phyloP scores from a whole-genome alignment of 495 filamentous ascomycete species.

The Lasiosphaeria miniovina region DNA sequence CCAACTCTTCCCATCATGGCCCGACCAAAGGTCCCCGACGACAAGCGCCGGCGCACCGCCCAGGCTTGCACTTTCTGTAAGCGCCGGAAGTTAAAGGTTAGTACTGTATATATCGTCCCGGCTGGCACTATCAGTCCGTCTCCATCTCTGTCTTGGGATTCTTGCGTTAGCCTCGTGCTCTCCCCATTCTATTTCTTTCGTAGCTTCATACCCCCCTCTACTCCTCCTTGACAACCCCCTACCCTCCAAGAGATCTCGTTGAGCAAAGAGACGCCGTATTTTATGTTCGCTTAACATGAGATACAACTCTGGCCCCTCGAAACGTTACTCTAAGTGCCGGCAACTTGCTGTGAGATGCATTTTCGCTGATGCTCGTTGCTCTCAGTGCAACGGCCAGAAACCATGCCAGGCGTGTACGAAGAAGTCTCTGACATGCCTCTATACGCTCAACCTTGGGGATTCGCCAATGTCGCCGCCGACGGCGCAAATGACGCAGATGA shows the following conservation, averaged over 20 bases:
- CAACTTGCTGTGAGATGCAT: neutral
- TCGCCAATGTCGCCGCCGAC: slow-evolving; percentile 18
- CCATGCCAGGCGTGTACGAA: slow-evolving; percentile 67
- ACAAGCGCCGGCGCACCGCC: slow-evolving; percentile 61
- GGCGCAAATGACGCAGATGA: too few species aligned
- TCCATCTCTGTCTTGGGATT: slow-evolving; percentile 13
- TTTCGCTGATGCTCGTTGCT: slow-evolving; percentile 20
- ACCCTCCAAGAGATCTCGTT: too few species aligned
- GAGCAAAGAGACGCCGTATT: too few species aligned
- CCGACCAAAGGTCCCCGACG: slow-evolving; percentile 60
- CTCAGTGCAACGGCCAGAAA: slow-evolving; percentile 64
- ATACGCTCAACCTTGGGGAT: slow-evolving; percentile 32
- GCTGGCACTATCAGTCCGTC: slow-evolving; percentile 7
- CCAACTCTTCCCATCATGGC: slow-evolving; percentile 47
- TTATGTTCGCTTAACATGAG: neutral
- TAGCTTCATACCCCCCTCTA: too few species aligned
- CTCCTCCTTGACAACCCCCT: too few species aligned
- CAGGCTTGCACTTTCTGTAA: slow-evolving; percentile 77
- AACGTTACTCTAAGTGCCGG: too few species aligned
- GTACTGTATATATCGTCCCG: slow-evolving; percentile 26
- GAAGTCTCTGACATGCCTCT: slow-evolving; percentile 52
- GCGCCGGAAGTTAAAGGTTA: slow-evolving; percentile 71
- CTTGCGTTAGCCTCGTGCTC: slow-evolving; percentile 7
- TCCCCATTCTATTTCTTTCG: too few species aligned
- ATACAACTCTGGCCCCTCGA: neutral